Base-by-base conservation (phyloP, 148 eudicot species). In the Arctostaphylos glauca region DNA sequence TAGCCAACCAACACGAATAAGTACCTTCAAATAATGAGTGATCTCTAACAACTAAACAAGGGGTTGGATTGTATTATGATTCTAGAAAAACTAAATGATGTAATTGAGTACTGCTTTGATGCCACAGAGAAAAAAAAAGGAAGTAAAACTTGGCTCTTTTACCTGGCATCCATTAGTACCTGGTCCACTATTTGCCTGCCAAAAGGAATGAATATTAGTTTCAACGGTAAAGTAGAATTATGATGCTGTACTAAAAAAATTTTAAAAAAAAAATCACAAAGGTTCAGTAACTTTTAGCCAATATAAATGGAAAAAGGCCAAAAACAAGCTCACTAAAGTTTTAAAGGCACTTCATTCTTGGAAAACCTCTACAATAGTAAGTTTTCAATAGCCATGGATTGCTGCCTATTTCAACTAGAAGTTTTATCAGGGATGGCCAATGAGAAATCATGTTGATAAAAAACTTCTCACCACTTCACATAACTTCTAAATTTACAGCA, bases 151-250 rank as follows among this genome's bases (percentile, higher is more conserved):
- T 58, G 54, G 38, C 59, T 59, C 41, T 71, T 74, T 81, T 87
- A 95, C 98, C 98, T 95, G 98, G 84, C 94, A 94, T 56, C 98
- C 98, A 86, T 94, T 94, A 60, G 95, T 87, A 91, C 84, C 84
- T 58, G 93, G 92, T 80, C 98, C 98, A 86, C 95, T 95, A 79
- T 95, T 94, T 86, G 98, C 98, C 98, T 95, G 98, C 89, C 81
- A 83, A 84, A 74, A 70, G 68, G 71, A 38, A 25, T 48, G 71
- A 5, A 71, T 4, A 38, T 67, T 0, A 7, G 48, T 25, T 13
- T 25, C 9, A 58, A 48, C 21, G 9, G 9, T 13, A 9, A 43
- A 79, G 60, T 43, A 60, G 12, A 31, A 73, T n/a, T n/a, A 71
- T 54, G 50, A 82, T 46, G 73, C 44, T 7, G 44, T 9, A 60